Evolutionary conservation across 768 basidiomycete genomes (phyloP).

Genomic region (Mycena floridula): DNA sequence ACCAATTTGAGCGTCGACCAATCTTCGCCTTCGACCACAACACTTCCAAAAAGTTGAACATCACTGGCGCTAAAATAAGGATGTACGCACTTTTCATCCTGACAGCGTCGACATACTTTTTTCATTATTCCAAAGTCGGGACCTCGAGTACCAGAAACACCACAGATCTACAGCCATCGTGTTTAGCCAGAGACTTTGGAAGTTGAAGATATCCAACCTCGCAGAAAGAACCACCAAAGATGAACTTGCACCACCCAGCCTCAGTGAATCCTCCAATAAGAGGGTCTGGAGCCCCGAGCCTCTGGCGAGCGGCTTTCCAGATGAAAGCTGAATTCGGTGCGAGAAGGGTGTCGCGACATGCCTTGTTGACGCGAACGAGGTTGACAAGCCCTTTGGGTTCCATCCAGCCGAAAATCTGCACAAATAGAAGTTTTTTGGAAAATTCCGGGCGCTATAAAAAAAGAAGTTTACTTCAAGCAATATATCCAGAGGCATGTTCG

Average conservation of each 20-base stretch:
- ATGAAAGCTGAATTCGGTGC: slow-evolving; percentile 10
- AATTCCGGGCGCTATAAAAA: no score
- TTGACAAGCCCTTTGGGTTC: slow-evolving; percentile 17
- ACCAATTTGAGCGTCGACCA: no score
- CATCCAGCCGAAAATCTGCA: slow-evolving; percentile 20
- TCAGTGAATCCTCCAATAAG: slow-evolving; percentile 20
- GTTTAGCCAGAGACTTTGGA: slow-evolving; percentile 14
- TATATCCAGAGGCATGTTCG: slow-evolving; percentile 22
- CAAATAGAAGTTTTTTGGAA: no score
- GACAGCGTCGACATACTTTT: no score
- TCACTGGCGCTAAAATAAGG: no score
- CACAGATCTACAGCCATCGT: background rate
- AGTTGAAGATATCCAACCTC: slow-evolving; percentile 26
- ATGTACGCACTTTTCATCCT: no score
- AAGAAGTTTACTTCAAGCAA: slow-evolving; percentile 14
- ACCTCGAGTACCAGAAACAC: background rate
- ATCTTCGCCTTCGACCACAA: no score
- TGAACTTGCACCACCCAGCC: slow-evolving; percentile 19
- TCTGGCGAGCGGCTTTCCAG: slow-evolving; percentile 19
- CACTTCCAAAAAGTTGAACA: no score
- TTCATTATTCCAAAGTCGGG: no score
- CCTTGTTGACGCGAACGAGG: slow-evolving; percentile 17
- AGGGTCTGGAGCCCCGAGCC: slow-evolving; percentile 12
- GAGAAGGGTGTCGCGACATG: slow-evolving; percentile 15
- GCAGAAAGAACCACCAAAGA: slow-evolving; percentile 18